Evolutionary conservation across 768 basidiomycete genomes (phyloP), one percentile per base, ranked within the genome.

Genomic region (Boletales sp.): DNA sequence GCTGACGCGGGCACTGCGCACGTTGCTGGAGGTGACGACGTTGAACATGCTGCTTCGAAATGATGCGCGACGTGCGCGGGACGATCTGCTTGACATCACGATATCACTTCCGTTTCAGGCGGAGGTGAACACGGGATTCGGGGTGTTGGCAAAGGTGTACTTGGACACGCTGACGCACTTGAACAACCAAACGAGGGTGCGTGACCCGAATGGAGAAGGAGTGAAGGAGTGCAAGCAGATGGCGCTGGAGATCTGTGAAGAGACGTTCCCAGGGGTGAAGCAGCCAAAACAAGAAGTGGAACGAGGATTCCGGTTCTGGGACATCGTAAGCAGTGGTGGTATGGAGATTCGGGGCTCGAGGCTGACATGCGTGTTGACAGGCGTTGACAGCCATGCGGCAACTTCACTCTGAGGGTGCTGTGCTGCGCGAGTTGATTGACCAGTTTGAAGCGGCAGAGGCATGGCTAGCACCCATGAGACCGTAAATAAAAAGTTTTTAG

Each of bases 271-370:
- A 17, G 93, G 90, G 18, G 90, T 99, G 58, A 95, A 94, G 75
- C 69, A 63, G 50, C 91, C 94, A 4, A 83, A 86, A 71, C 73
- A 74, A 53, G 95, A 98, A 76, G 88, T 99, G 51, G 93, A 96
- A 70, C 74, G 95, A 44, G 95, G 95, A 7, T 97, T 99, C 77
- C 78, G 95, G 62, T 99, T 98, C 77, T 99, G 95, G 95, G 93
- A 97, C 67, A 80, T 94, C 70, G 94, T 96, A 65, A 73, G 93
- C 82, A 34, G 39, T 46, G 44, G 35, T 41, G 34, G 50, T 60
- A 48, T 41, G 40, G 21, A 46, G 38, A 48, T 45, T n/a, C n/a
- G n/a, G n/a, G n/a, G n/a, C n/a, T n/a, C n/a, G 61, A 57, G 60
- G 65, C 59, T 62, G 57, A 64, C 62, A 58, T 59, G 69, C n/a